phyloP scores from a whole-genome alignment of 2,329 filamentous ascomycete species.

The Stemphylium beticola region DNA sequence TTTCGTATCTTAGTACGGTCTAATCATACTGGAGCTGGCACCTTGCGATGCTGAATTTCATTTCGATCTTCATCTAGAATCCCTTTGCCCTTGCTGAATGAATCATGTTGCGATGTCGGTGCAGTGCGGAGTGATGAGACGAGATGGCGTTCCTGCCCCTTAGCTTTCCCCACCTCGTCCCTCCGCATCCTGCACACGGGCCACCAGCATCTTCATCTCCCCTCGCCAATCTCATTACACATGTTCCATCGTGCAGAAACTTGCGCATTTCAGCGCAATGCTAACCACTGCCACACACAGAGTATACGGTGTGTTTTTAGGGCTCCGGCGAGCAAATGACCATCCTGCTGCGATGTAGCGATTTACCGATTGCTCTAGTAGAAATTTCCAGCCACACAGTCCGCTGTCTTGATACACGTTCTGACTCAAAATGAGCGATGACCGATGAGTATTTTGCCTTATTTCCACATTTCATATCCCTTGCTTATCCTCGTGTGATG shows the following conservation, averaged over 20 bases:
- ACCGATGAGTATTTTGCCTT: background rate
- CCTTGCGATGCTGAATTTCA: background rate
- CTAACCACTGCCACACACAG: background rate
- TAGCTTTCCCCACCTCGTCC: background rate
- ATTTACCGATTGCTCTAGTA: too few relatives aligned
- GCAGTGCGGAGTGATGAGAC: background rate
- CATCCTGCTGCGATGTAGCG: background rate
- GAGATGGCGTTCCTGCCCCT: background rate
- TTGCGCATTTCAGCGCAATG: slow-evolving; percentile 15
- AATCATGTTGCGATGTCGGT: background rate
- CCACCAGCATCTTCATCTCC: background rate
- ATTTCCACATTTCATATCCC: background rate
- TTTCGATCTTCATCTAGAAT: background rate
- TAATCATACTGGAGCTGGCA: slow-evolving; percentile 9
- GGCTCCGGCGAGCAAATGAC: background rate
- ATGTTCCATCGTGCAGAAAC: slow-evolving; percentile 7
- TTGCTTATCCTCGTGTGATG: background rate
- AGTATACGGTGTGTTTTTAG: background rate
- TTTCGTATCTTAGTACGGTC: background rate
- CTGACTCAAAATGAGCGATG: background rate
- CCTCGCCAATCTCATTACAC: background rate
- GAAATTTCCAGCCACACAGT: too few relatives aligned
- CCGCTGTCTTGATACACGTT: too few relatives aligned
- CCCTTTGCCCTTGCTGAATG: background rate
- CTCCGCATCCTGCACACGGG: background rate